phyloP scores from a whole-genome alignment of 2,329 filamentous ascomycete genomes.

The Aspergillus vadensis region DNA sequence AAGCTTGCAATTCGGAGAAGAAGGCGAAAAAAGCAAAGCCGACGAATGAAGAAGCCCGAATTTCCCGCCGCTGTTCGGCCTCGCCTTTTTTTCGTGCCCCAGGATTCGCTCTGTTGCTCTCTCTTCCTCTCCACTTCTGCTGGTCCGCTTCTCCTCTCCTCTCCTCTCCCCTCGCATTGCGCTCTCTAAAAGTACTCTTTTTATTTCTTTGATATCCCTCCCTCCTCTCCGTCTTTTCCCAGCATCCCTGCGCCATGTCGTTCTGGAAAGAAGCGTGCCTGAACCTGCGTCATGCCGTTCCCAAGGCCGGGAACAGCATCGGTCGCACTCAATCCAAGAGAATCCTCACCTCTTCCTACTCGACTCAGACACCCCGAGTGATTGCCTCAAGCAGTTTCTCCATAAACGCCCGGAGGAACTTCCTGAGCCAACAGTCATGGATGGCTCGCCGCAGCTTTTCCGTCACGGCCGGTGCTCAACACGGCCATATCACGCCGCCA shows the following conservation, averaged over 20 bases:
- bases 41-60: constrained; percentile 23
- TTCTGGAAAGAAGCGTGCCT: constrained; percentile 37
- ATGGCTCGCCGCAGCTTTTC: constrained; percentile 61
- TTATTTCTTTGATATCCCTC: not conserved
- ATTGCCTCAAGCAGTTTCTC: constrained; percentile 17
- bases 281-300: constrained; percentile 52
- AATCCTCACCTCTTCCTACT: constrained; percentile 27
- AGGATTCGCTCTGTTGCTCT: constrained; percentile 7
- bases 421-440: constrained; percentile 17
- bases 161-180: not conserved
- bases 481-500: constrained; percentile 81
- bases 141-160: not conserved
- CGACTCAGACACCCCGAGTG: constrained; percentile 23
- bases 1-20: constrained; percentile 7
- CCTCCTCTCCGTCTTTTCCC: constrained; percentile 3
- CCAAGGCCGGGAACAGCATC: constrained; percentile 55
- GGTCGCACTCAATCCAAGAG: constrained; percentile 32
- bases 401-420: constrained; percentile 15
- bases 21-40: constrained; percentile 6
- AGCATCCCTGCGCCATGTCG: constrained; percentile 27
- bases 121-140: constrained; percentile 11
- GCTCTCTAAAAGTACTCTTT: not conserved
- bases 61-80: constrained; percentile 25
- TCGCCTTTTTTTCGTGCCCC: constrained; percentile 20
- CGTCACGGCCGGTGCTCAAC: constrained; percentile 59